Base-by-base conservation (phyloP, 352 stramenopile genomes). In the Aphanomyces astaci region DNA sequence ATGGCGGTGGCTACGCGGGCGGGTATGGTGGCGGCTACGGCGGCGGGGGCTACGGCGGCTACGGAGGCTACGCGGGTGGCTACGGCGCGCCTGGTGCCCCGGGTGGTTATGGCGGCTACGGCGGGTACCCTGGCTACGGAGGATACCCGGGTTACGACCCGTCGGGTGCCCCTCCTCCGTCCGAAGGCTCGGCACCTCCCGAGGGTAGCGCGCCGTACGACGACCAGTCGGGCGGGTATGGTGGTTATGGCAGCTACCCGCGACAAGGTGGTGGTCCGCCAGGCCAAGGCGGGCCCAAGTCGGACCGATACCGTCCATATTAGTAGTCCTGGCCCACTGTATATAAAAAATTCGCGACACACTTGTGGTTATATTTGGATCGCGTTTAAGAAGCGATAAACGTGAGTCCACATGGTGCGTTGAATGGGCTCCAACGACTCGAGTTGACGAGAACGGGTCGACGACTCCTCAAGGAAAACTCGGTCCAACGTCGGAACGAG, bases 231-330 rank as follows among this genome's bases (percentile, higher is more conserved):
- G 62, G 33, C 33, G 69, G 56, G 15, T 64, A 67, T 32, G 69
- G 53, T 28, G 62, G 62, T 19, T 53, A 66, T 55, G 46, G 45
- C 22, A 56, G 54, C 33, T 73, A 71, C 46, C 62, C 71, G 24
- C 64, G 64, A 53, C 64, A 64, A 15, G 78, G 79, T n/a, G n/a
- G n/a, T n/a, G n/a, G n/a, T 43, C 80, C 80, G 56, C 84, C 87
- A 70, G 81, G 81, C 15, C 36, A 43, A n/a, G 78, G 78, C 53
- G 73, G 72, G 33, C 75, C 69, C 46, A 80, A 80, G 73, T 86
- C 85, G 72, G 85, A 93, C 27, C 78, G 85, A 78, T 93, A 93
- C 76, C 85, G 85, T 69, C 85, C 85, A 54, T 93, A 93, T 75
- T 93, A 81, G 87, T 28, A 62, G 40, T 15, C 7, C 36, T 43